Evolutionary conservation across 2,329 filamentous ascomycete species (phyloP).

Genomic region (Colletotrichum lupini): DNA sequence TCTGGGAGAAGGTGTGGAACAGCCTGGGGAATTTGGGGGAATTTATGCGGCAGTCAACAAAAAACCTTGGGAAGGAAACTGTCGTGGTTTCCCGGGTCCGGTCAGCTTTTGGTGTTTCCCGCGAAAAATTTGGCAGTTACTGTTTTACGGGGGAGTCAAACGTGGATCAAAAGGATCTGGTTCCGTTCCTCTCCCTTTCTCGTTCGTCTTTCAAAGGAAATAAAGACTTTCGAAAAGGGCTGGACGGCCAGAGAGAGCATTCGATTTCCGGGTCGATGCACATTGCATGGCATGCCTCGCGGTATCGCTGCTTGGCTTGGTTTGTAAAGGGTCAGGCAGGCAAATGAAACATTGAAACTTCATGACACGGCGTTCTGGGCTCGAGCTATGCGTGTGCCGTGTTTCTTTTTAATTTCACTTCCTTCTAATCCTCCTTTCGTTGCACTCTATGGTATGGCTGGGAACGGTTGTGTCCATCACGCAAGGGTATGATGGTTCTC

Average conservation of each 20-base stretch:
- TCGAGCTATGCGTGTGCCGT: constrained; percentile 32
- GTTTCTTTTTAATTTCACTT: constrained; percentile 22
- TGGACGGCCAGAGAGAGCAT: constrained; percentile 17
- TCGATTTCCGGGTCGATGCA: constrained; percentile 48
- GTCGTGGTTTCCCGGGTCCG: constrained; percentile 30
- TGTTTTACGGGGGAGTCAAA: constrained; percentile 37
- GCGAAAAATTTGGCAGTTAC: constrained; percentile 31
- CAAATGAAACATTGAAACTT: constrained; percentile 63
- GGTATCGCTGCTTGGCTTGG: constrained; percentile 52
- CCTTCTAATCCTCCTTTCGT: neutral
- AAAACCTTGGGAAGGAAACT: constrained; percentile 38
- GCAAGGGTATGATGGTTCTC: neutral
- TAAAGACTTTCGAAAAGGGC: neutral
- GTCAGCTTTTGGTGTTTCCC: constrained; percentile 35
- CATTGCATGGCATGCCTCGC: constrained; percentile 59
- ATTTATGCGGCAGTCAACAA: constrained; percentile 25
- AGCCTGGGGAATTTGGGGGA: constrained; percentile 4
- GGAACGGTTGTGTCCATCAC: neutral
- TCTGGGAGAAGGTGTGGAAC: neutral
- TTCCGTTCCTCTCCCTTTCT: constrained; percentile 35
- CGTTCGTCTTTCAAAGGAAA: constrained; percentile 35
- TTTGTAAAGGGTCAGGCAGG: constrained; percentile 62
- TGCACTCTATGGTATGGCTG: neutral
- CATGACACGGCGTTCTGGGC: constrained; percentile 39
- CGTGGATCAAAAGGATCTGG: constrained; percentile 48